These are phyloP conservation scores for Fusarium sp. DNA, from an alignment of 2,329 filamentous ascomycete genomes.

Conservation along the genomic window DNA sequence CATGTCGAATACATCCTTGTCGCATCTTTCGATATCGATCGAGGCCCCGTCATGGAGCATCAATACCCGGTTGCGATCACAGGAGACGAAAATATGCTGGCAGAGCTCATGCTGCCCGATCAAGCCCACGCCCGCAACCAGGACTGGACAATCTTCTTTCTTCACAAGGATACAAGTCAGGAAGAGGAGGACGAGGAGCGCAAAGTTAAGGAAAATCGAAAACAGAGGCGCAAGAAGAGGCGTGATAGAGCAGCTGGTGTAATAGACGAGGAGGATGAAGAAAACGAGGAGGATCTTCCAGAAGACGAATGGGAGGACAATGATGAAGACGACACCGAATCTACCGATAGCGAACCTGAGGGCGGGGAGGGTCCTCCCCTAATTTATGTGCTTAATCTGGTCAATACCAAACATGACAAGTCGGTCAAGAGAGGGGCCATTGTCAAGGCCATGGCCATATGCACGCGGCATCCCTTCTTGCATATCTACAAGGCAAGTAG, in stretches of 20 bases:
- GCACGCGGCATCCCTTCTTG: conserved; percentile 94
- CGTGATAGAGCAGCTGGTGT: conserved; percentile 62
- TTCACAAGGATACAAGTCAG: conserved; percentile 92
- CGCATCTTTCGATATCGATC: conserved; percentile 96
- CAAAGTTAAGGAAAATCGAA: conserved; percentile 64
- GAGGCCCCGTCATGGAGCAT: conserved; percentile 97
- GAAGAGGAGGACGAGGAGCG: conserved; percentile 82
- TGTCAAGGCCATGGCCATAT: conserved; percentile 99
- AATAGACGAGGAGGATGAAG: conserved; percentile 55
- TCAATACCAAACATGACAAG: conserved; percentile 98
- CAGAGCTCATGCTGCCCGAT: conserved; percentile 97
- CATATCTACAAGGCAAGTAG: conserved; percentile 92
- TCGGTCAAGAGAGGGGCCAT: conserved; percentile 91
- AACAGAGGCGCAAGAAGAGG: conserved; percentile 60
- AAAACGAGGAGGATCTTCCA: conserved; percentile 55
- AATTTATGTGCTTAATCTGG: conserved; percentile 96
- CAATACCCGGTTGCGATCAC: conserved; percentile 96
- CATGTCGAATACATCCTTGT: conserved; percentile 99
- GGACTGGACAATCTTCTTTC: conserved; percentile 99
- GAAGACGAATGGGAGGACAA: conserved; percentile 60
- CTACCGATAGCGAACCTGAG: conserved; percentile 70
- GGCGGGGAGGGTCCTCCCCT: conserved; percentile 86
- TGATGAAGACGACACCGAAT: conserved; percentile 60
- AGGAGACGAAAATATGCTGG: conserved; percentile 96
- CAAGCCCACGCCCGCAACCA: conserved; percentile 94